Evolutionary conservation across 768 basidiomycete genomes (phyloP).

Genomic region (Trametes meyenii): DNA sequence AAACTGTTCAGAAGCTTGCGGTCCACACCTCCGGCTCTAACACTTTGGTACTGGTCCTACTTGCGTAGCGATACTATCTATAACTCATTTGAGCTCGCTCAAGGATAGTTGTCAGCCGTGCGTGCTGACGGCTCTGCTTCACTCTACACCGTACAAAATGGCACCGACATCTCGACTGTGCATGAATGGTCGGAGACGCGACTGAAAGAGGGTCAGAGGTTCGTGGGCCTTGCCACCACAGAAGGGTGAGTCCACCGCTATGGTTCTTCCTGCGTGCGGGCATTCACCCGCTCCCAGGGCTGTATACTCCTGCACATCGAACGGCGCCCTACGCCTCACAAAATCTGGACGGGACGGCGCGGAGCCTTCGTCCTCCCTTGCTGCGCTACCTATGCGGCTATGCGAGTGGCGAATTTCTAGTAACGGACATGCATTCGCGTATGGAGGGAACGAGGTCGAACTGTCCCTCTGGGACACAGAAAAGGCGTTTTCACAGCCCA

Average conservation of each 20-base stretch:
- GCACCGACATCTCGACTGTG: conserved; percentile 40
- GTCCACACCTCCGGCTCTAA: conserved; percentile 20
- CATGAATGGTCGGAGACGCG: conserved; percentile 69
- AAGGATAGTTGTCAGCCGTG: conserved; percentile 69
- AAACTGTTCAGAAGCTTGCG: conserved; percentile 45
- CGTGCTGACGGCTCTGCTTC: conserved; percentile 60
- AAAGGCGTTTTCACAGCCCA: conserved; percentile 44
- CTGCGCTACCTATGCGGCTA: conserved; percentile 69
- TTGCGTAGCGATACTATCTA: conserved; percentile 21
- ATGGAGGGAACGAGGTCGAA: conserved; percentile 87
- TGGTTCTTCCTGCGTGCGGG: background rate
- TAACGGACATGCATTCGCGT: conserved; percentile 62
- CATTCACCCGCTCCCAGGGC: conserved; percentile 36
- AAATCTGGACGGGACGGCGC: conserved; percentile 34
- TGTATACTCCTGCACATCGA: conserved; percentile 72
- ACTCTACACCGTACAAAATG: conserved; percentile 46
- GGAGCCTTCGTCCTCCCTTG: conserved; percentile 24
- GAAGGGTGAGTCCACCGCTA: conserved; percentile 48
- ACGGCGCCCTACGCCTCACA: conserved; percentile 67
- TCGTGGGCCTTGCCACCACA: conserved; percentile 60
- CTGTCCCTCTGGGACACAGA: conserved; percentile 81
- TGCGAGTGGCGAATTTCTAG: conserved; percentile 63
- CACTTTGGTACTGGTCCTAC: conserved; percentile 26
- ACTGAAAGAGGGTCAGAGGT: conserved; percentile 52
- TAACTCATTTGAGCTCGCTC: conserved; percentile 23